A percentile compares a stretch with the other conserved stretches of the same genome.
These are phyloP conservation scores for Magnaporthiopsis incrustans DNA, from an alignment of 2,329 filamentous ascomycete species.

Conservation along the genomic window DNA sequence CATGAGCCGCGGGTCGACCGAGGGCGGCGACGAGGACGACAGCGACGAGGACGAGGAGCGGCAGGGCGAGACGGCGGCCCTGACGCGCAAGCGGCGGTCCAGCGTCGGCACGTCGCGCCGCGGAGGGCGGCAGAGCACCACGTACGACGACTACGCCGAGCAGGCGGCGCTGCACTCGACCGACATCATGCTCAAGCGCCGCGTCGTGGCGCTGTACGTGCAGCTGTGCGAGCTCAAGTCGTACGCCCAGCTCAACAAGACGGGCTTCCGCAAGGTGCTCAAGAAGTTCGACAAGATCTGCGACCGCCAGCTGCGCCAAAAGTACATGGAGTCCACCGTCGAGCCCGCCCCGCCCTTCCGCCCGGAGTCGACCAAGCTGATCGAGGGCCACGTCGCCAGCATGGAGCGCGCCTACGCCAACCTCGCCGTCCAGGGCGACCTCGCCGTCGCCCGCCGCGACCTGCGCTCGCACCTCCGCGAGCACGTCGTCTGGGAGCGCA, in stretches of 20 bases:
- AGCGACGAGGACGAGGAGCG: constrained; percentile 50
- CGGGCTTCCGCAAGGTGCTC: constrained; percentile 89
- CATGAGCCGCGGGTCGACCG: constrained; percentile 39
- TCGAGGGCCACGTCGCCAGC: constrained; percentile 64
- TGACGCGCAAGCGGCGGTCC: constrained; percentile 35
- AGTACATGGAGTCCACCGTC: constrained; percentile 69
- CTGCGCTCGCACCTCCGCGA: constrained; percentile 85
- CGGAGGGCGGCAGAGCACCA: constrained; percentile 49
- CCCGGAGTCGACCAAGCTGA: constrained; percentile 56
- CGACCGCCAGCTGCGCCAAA: constrained; percentile 68
- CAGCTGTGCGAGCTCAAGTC: constrained; percentile 92
- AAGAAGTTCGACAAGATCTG: constrained; percentile 99
- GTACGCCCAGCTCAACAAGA: constrained; percentile 91
- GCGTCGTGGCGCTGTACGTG: constrained; percentile 80
- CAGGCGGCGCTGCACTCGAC: constrained; percentile 59
- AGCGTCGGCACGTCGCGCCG: constrained; percentile 18
- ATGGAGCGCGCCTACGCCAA: constrained; percentile 77
- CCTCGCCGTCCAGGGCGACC: constrained; percentile 74
- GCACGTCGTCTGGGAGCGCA: constrained; percentile 97
- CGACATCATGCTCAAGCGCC: constrained; percentile 84
- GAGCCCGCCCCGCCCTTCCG: constrained; percentile 76
- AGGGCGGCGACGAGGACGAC: constrained; percentile 55
- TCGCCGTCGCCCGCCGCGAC: constrained; percentile 70
- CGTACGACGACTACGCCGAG: constrained; percentile 72
- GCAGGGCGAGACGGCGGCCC: constrained; percentile 37